Percentiles rank a stretch among this genome's conserved stretches.
Evolutionary conservation across 306 rosid species (phyloP).

Genomic region (Malus orientalis): DNA sequence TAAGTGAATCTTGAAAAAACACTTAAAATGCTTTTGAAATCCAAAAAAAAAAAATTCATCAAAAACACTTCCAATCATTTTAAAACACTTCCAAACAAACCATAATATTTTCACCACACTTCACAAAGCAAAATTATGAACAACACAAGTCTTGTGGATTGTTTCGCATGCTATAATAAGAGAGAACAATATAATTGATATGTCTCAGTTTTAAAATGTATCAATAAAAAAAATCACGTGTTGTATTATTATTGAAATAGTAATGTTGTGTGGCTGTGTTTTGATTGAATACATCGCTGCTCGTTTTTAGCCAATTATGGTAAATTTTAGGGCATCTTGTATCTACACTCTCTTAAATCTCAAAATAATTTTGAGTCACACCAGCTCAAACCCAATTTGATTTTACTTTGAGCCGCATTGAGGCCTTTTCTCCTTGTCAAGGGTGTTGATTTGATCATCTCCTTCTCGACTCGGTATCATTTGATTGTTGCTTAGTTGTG

Average conservation of each 20-base stretch:
- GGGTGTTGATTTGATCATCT: not conserved
- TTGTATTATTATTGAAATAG: too few relatives aligned
- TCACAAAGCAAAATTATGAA: not conserved
- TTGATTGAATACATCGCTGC: too few relatives aligned
- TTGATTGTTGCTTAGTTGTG: not conserved
- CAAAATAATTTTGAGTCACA: not conserved
- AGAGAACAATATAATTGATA: too few relatives aligned
- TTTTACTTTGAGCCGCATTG: not conserved
- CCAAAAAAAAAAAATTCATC: too few relatives aligned
- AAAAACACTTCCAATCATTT: too few relatives aligned
- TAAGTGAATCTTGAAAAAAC: rapidly evolving
- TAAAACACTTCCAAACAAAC: too few relatives aligned
- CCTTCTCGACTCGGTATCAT: not conserved
- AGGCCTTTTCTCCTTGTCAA: not conserved
- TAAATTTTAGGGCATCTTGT: not conserved
- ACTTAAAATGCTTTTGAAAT: too few relatives aligned
- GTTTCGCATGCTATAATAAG: not conserved
- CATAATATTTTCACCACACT: not conserved
- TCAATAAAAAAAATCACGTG: too few relatives aligned
- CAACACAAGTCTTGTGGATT: too few relatives aligned
- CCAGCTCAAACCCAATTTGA: not conserved
- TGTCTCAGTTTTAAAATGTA: too few relatives aligned
- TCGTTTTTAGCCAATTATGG: too few relatives aligned
- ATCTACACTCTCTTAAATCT: not conserved
- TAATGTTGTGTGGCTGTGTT: not conserved